phyloP scores from a whole-genome alignment of 768 basidiomycete genomes.

The Boletus subcaerulescens region DNA sequence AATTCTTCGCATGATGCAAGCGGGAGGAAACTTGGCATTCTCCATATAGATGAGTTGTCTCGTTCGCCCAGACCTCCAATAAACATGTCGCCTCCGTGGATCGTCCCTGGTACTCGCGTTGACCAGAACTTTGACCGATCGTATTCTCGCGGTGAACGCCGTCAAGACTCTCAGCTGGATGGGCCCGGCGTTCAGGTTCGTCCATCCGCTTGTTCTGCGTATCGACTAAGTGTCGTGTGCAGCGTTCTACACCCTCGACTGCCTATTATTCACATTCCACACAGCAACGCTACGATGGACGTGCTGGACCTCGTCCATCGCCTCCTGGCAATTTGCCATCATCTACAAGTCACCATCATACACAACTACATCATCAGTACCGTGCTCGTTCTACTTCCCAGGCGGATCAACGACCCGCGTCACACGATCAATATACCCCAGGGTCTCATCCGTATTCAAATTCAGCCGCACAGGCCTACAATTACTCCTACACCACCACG shows the following conservation, averaged over 20 bases:
- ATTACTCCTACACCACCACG: constrained; percentile 11
- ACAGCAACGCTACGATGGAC: constrained; percentile 30
- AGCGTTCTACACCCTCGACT: constrained; percentile 23
- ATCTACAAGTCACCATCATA: constrained; percentile 20
- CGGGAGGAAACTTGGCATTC: not conserved
- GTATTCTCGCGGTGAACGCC: constrained; percentile 23
- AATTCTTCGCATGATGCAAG: not conserved
- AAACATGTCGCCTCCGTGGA: constrained; percentile 42
- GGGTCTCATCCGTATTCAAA: constrained; percentile 27
- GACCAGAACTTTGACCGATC: constrained; percentile 25
- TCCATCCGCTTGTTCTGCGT: not conserved
- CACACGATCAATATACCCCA: constrained; percentile 28
- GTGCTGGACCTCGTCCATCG: constrained; percentile 14
- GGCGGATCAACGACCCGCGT: constrained; percentile 22
- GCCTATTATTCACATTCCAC: constrained; percentile 20
- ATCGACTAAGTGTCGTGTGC: constrained; percentile 2
- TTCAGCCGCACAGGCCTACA: constrained; percentile 20
- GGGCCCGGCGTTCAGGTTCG: constrained; percentile 33
- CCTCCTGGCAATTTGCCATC: constrained; percentile 24
- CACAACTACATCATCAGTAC: constrained; percentile 19
- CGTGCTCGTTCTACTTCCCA: constrained; percentile 30
- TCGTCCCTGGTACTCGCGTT: constrained; percentile 41
- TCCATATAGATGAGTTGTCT: constrained; percentile 45
- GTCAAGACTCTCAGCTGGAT: constrained; percentile 22
- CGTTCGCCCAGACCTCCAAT: constrained; percentile 37